These are phyloP conservation scores for Candida saitoana DNA, from an alignment of 805 yeast species.

Conservation along the genomic window DNA sequence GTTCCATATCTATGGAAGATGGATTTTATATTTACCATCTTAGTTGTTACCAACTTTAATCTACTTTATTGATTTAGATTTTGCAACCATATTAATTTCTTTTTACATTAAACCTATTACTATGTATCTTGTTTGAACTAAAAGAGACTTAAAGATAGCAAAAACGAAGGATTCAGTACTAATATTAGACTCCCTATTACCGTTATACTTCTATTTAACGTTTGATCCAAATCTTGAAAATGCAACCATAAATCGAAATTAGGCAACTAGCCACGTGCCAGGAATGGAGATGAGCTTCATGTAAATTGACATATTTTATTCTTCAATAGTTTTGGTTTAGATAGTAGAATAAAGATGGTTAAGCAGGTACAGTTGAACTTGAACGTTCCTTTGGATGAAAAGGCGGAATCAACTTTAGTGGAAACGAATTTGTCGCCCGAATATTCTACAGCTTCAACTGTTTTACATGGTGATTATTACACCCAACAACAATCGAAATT, in stretches of 20 bases:
- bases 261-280: conserved; percentile 11
- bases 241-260: conserved; percentile 2
- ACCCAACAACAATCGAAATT: conserved; percentile 44
- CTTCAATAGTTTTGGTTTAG: not conserved
- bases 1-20: no score
- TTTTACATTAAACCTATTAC: no score
- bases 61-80: no score
- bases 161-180: no score
- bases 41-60: no score
- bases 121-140: no score
- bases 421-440: conserved; percentile 52
- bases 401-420: conserved; percentile 50
- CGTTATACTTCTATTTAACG: no score
- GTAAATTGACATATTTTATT: not conserved
- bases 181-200: no score
- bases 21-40: no score
- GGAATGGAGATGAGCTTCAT: not conserved
- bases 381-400: conserved; percentile 50
- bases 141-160: no score
- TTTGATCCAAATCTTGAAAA: no score
- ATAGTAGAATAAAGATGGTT: conserved; percentile 23
- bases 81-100: no score
- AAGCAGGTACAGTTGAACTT: conserved; percentile 51
- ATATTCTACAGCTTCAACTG: conserved; percentile 55
- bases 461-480: conserved; percentile 60